A percentile compares a stretch with the other conserved stretches of the same genome.
phyloP scores from a whole-genome alignment of 371 early-diverging fungal genomes.

The Mortierella sp. region DNA sequence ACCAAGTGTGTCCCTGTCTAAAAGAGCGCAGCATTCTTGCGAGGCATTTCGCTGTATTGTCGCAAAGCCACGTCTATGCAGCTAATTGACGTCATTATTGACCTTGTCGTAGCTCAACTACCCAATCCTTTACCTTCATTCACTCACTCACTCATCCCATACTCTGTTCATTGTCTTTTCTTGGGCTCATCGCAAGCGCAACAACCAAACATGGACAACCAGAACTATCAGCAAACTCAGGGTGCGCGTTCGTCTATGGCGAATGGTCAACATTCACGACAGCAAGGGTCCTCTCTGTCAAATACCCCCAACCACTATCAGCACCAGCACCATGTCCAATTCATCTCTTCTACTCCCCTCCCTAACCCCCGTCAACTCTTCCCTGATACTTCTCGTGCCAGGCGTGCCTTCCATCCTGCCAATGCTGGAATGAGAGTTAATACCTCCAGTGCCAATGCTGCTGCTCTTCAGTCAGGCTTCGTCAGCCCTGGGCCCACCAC shows the following conservation, averaged over 20 bases:
- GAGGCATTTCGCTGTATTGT: not conserved
- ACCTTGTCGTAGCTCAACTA: too few species aligned
- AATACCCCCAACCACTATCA: constrained; percentile 45
- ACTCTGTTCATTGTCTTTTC: not conserved
- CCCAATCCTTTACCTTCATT: not conserved
- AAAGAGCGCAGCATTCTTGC: too few species aligned
- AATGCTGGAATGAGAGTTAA: constrained; percentile 40
- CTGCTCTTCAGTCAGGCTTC: constrained; percentile 28
- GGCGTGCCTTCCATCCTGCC: constrained; percentile 42
- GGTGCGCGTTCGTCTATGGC: constrained; percentile 31
- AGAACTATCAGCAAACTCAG: constrained; percentile 13
- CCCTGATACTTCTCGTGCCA: constrained; percentile 39
- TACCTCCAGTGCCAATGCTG: constrained; percentile 29
- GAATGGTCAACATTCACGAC: constrained; percentile 34
- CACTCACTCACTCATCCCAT: too few species aligned
- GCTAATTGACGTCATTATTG: too few species aligned
- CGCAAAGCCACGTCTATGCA: too few species aligned
- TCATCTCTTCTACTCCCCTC: constrained; percentile 45
- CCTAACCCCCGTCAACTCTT: constrained; percentile 54
- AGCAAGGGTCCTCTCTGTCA: constrained; percentile 26
- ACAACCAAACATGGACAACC: constrained; percentile 13
- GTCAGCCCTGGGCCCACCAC: constrained; percentile 38
- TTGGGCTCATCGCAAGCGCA: not conserved
- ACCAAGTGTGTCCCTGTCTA: too few species aligned
- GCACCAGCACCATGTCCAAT: constrained; percentile 45